phyloP scores from a whole-genome alignment of 2,329 filamentous ascomycete genomes.

The Tolypocladium tropicale region DNA sequence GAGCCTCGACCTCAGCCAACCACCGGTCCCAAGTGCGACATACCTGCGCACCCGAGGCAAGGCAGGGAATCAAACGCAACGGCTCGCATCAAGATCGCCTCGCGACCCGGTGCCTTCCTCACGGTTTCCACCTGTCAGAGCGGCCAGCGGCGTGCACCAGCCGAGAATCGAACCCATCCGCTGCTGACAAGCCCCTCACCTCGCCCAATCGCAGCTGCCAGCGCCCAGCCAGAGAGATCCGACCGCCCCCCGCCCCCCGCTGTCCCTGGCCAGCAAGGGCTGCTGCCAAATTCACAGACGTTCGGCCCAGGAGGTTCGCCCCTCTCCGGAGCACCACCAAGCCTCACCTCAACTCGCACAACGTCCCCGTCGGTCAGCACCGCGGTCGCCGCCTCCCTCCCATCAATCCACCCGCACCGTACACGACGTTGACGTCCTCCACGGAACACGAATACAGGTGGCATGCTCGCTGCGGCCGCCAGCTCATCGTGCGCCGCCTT shows the following conservation, averaged over 20 bases:
- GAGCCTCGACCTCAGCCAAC: neutral
- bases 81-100: neutral
- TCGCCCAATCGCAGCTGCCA: neutral
- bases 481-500: conserved; percentile 9
- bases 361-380: neutral
- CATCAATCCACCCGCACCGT: neutral
- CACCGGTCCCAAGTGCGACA: neutral
- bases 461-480: conserved; percentile 9
- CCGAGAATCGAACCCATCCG: neutral
- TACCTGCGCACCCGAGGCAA: neutral
- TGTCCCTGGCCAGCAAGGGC: neutral
- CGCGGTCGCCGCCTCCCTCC: neutral
- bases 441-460: conserved; percentile 2
- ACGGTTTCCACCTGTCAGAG: neutral
- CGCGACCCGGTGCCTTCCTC: neutral
- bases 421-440: neutral
- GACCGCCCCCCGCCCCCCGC: neutral
- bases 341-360: neutral
- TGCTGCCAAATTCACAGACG: neutral
- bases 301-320: neutral
- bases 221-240: neutral
- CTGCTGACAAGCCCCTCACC: neutral
- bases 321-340: neutral
- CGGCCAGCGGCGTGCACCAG: neutral
- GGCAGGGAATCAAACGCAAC: neutral